Conservation (phyloP, 163 green algal genomes). For the Volvox carteri region DNA sequence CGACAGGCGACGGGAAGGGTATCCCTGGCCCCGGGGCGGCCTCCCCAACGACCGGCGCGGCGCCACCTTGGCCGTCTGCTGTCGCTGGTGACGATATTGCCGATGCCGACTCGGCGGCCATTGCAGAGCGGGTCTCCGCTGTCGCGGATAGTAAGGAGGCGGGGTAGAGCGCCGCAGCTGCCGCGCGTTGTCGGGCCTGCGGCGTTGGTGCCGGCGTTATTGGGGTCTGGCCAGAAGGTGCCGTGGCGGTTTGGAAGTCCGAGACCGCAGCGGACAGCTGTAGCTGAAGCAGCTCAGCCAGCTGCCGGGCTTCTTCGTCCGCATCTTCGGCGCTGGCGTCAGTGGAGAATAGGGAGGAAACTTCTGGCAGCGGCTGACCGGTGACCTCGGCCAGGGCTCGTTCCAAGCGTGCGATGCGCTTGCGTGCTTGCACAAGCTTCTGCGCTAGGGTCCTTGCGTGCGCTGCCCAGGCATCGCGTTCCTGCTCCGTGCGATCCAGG, state of each 20-base stretch:
- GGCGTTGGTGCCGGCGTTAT: not conserved
- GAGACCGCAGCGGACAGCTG: not conserved
- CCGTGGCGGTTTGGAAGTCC: not conserved
- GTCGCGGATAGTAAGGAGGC: slow-evolving; percentile 31
- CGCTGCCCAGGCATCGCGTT: slow-evolving; percentile 35
- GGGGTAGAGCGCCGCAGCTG: slow-evolving; percentile 8
- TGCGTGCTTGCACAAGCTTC: slow-evolving; percentile 48
- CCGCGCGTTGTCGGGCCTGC: not conserved
- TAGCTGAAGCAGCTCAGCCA: slow-evolving; percentile 41
- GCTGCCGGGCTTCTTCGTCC: slow-evolving; percentile 43
- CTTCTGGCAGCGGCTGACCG: not conserved
- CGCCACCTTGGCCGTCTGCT: not conserved
- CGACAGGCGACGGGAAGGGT: too few species aligned
- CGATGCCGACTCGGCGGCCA: slow-evolving; percentile 6
- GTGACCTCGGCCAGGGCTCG: not conserved
- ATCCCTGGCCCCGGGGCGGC: not conserved
- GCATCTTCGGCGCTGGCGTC: slow-evolving; percentile 6
- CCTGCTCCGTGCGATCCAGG: slow-evolving; percentile 25
- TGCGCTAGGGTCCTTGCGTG: slow-evolving; percentile 35
- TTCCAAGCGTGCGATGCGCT: slow-evolving; percentile 18
- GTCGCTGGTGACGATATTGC: not conserved
- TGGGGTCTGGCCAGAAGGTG: not conserved
- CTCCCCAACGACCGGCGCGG: not conserved
- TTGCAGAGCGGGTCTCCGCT: slow-evolving; percentile 7
- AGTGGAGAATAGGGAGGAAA: not conserved